Evolutionary conservation across 148 eudicot genomes (phyloP), one percentile per base, ranked within the genome.

Genomic region (Camellia lanceoleosa): DNA sequence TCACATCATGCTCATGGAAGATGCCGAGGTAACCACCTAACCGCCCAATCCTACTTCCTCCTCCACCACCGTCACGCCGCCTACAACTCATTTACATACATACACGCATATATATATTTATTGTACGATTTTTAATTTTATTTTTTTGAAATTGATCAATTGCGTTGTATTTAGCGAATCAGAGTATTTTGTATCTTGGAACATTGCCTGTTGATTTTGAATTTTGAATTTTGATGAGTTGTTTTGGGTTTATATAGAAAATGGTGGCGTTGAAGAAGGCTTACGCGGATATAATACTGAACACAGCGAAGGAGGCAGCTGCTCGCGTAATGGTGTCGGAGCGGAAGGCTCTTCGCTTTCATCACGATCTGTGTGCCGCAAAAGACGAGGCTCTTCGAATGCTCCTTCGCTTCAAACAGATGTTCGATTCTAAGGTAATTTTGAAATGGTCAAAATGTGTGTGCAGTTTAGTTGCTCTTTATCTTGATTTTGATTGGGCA

Each of bases 291-390:
- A 78, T 89, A 59, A 88, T 93, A 65, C 82, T 88, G 60, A 93
- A 89, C 83, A 84, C 92, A 41, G 79, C 93, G 10, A 91, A 89
- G 68, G 97, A 91, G 82, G 97, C 97, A 56, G 94, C 94, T 13
- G 87, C 88, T 20, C 85, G 93, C 54, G 82, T 89, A 20, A 88
- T 91, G 93, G 88, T 64, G 75, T 84, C 92, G 49, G 94, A 91
- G 71, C 61, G 81, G 3, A 88, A 85, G 66, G 89, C 97, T 12
- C 78, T 70, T 44, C 63, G 85, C 15, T 80, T 78, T 79, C 84
- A 91, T 75, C 79, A 80, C 42, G 89, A 89, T 68, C 74, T 91
- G 66, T 5, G 38, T 61, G 59, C 49, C 1, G 18, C 87, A 2
- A 92, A 87, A 76, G 87, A 85, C 0, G 94, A 91, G 65, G 90